Evolutionary conservation across 2,329 filamentous ascomycete species (phyloP).

Genomic region (Cercospora sesami): DNA sequence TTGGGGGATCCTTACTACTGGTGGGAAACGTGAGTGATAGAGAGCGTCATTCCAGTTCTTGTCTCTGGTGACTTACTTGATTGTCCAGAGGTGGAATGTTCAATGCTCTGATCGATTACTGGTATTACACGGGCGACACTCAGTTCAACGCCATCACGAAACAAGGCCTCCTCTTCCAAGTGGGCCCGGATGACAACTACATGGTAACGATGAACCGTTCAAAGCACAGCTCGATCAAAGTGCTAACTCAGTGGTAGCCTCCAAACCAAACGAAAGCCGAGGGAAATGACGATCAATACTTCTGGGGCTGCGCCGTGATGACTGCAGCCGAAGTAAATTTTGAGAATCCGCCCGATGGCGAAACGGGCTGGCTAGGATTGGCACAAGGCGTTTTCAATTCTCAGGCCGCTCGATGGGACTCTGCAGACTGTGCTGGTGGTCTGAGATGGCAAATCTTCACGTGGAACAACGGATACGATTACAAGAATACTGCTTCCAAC

Average conservation of each 20-base stretch:
- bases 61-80: neutral
- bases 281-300: constrained; percentile 58
- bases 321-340: constrained; percentile 56
- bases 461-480: constrained; percentile 53
- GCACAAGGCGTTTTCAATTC: constrained; percentile 46
- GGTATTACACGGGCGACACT: constrained; percentile 61
- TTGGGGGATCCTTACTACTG: constrained; percentile 69
- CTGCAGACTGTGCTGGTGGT: constrained; percentile 42
- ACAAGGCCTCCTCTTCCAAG: constrained; percentile 59
- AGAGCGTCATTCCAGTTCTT: neutral
- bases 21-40: constrained; percentile 61
- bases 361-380: constrained; percentile 49
- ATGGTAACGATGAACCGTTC: constrained; percentile 41
- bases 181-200: constrained; percentile 59
- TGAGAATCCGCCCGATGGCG: constrained; percentile 41
- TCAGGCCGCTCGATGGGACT: constrained; percentile 43
- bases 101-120: neutral
- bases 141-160: constrained; percentile 62
- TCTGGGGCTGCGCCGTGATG: constrained; percentile 57
- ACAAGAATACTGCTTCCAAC: constrained; percentile 60
- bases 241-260: constrained; percentile 39
- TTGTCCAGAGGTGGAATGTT: neutral
- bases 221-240: neutral
- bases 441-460: constrained; percentile 45
- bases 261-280: constrained; percentile 41